Conservation (phyloP, 1,284 basidiomycete genomes). For the Ustilago xerochloae region DNA sequence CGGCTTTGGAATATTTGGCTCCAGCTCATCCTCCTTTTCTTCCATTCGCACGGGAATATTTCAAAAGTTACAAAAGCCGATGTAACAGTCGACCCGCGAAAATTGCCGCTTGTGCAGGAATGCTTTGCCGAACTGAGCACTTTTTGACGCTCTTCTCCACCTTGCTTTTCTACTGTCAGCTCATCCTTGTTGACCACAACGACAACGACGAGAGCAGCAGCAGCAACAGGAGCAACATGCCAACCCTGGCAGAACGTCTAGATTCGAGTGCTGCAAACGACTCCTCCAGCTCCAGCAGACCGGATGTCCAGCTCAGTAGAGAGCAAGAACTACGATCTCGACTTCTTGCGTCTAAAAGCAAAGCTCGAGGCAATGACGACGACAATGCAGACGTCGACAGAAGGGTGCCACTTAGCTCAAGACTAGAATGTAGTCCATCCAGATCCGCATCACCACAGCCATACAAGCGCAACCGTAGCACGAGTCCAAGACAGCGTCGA, state of each 20-base stretch:
- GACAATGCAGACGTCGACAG: neutral
- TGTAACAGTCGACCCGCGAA: no score
- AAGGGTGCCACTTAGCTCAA: neutral
- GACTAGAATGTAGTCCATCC: neutral
- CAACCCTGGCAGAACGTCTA: constrained; percentile 29
- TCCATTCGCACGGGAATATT: constrained; percentile 33
- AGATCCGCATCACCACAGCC: constrained; percentile 5
- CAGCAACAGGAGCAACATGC: constrained; percentile 17
- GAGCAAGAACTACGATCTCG: constrained; percentile 38
- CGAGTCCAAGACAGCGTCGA: constrained; percentile 16
- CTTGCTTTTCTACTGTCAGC: neutral
- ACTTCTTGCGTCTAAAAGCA: constrained; percentile 32
- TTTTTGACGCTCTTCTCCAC: constrained; percentile 15
- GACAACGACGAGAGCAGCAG: neutral
- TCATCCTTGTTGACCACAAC: constrained; percentile 1
- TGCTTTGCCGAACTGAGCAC: constrained; percentile 16
- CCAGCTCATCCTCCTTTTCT: constrained; percentile 36
- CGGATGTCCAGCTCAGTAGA: constrained; percentile 3
- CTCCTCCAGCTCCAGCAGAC: neutral
- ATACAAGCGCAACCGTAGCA: neutral
- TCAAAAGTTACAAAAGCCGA: no score
- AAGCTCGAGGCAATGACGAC: neutral
- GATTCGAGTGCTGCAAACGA: constrained; percentile 3
- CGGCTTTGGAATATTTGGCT: neutral
- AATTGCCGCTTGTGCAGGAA: no score